A percentile compares a stretch with the other conserved stretches of the same genome.
Evolutionary conservation across 352 stramenopile species (phyloP).

Genomic region (Achlya hypogyna): DNA sequence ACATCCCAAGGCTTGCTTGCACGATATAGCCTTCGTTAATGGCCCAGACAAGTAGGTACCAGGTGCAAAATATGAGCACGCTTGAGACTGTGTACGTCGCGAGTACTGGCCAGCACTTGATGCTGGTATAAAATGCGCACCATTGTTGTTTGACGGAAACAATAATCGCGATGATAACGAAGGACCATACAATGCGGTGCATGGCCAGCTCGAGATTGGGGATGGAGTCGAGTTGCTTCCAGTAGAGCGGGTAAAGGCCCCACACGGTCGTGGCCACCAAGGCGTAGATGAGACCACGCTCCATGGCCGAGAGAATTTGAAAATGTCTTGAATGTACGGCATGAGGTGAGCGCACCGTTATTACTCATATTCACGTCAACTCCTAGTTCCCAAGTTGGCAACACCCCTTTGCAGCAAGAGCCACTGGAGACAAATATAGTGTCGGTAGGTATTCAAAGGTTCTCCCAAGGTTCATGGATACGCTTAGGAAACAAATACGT

Average conservation of each 20-base stretch:
- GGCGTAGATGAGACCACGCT: background rate
- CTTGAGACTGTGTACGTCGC: background rate
- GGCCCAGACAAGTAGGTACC: background rate
- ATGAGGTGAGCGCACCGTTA: too few species aligned
- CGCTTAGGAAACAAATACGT: too few species aligned
- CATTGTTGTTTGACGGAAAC: background rate
- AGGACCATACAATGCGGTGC: background rate
- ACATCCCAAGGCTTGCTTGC: background rate
- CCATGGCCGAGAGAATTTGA: background rate
- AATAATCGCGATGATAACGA: background rate
- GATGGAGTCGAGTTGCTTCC: background rate
- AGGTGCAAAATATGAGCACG: background rate
- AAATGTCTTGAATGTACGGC: background rate
- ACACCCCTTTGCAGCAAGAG: too few species aligned
- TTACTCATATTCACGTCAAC: background rate
- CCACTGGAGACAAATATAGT: too few species aligned
- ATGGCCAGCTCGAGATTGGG: background rate
- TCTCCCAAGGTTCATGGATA: too few species aligned
- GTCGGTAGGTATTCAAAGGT: too few species aligned
- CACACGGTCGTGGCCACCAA: background rate
- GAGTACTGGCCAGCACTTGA: background rate
- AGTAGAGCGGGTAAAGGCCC: slow-evolving; percentile 9
- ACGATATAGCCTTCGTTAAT: background rate
- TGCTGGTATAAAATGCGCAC: background rate
- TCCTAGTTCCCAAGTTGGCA: too few species aligned